A percentile compares a stretch with the other conserved stretches of the same genome.
Conservation (phyloP, 75 land plant genomes). For the Pinus albicaulis region DNA sequence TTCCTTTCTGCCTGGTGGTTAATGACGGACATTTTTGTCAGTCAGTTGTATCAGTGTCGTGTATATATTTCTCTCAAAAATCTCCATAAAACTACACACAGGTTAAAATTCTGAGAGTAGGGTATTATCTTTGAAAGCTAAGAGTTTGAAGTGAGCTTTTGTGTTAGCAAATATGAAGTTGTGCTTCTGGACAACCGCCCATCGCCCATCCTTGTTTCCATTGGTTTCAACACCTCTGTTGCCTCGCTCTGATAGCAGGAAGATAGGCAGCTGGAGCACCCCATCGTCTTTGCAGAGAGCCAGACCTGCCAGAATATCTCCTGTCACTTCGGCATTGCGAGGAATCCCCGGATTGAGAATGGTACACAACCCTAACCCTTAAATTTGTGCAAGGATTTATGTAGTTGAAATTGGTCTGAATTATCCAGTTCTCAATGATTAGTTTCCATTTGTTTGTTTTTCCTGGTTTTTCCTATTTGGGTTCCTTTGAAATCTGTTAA, state of each 20-base stretch:
- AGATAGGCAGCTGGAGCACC: not conserved
- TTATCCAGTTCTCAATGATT: no score
- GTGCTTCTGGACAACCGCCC: constrained; percentile 3
- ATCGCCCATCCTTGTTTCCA: constrained; percentile 8
- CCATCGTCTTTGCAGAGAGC: not conserved
- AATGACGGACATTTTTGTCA: no score
- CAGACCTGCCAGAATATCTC: constrained; percentile 8
- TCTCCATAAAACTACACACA: no score
- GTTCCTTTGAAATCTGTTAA: not conserved
- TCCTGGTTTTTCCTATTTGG: not conserved
- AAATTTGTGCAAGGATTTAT: not conserved
- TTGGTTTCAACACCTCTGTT: constrained; percentile 11
- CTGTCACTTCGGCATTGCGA: constrained; percentile 3
- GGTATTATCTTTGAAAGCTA: no score
- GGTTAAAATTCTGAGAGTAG: no score
- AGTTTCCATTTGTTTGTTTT: no score
- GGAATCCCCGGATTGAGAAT: constrained; percentile 6
- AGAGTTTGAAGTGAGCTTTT: no score
- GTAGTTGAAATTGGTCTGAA: not conserved
- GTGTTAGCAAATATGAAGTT: not conserved
- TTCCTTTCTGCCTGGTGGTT: no score
- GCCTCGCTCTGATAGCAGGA: constrained; percentile 2
- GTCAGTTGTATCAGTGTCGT: no score
- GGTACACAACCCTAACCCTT: not conserved
- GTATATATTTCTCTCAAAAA: no score